A percentile compares a stretch with the other conserved stretches of the same genome.
These are phyloP conservation scores for Geosmithia putterillii DNA, from an alignment of 2,329 filamentous ascomycete genomes.

Conservation along the genomic window DNA sequence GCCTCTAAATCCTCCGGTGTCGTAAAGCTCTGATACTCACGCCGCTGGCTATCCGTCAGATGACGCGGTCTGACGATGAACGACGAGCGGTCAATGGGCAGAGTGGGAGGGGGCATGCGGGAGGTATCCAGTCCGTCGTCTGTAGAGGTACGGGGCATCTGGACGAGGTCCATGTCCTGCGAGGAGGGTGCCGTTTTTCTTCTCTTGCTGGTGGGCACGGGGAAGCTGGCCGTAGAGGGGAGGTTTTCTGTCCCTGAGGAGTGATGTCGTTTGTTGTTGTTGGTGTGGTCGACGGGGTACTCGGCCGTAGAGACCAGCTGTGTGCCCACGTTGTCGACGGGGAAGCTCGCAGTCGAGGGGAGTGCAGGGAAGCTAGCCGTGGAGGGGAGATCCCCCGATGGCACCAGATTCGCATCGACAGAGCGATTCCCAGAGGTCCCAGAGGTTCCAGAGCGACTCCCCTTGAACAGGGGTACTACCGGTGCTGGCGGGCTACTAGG, in stretches of 20 bases:
- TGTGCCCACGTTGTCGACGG: not conserved
- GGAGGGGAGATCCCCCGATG: not conserved
- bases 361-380: not conserved
- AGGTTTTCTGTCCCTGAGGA: too few species aligned
- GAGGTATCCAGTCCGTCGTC: too few species aligned
- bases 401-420: too few species aligned
- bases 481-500: constrained; percentile 25
- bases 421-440: too few species aligned
- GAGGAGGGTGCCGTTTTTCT: constrained; percentile 1
- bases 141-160: constrained; percentile 12
- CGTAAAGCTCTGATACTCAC: constrained; percentile 17
- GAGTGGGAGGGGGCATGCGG: constrained; percentile 13
- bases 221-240: too few species aligned
- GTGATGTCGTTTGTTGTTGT: too few species aligned
- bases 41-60: constrained; percentile 23
- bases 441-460: too few species aligned
- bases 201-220: constrained; percentile 1
- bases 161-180: constrained; percentile 13
- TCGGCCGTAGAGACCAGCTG: too few species aligned
- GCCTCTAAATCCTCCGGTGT: not conserved
- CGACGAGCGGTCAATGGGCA: constrained; percentile 13
- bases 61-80: constrained; percentile 19
- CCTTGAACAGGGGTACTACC: too few species aligned
- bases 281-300: too few species aligned
- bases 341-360: not conserved